Evolutionary conservation across 768 basidiomycete genomes (phyloP).

Genomic region (Botryobasidium botryosum): DNA sequence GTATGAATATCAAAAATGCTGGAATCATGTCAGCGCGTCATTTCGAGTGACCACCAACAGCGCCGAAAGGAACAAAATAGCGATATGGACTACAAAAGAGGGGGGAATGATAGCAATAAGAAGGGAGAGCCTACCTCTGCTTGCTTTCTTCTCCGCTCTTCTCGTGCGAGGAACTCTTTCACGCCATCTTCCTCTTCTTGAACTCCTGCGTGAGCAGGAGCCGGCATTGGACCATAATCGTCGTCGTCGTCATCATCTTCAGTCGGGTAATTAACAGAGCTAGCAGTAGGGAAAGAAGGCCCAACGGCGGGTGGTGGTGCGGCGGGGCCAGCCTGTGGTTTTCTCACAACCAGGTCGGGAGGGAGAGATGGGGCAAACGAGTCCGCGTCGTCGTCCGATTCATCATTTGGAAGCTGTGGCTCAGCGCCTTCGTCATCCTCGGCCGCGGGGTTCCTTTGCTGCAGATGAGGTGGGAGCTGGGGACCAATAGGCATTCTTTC

Average conservation of each 20-base stretch:
- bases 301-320: constrained; percentile 8
- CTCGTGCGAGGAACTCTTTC: constrained; percentile 66
- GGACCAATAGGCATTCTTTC: too few species aligned
- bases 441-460: too few species aligned
- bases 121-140: constrained; percentile 39
- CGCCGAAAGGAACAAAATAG: too few species aligned
- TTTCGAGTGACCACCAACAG: too few species aligned
- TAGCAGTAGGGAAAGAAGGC: neutral
- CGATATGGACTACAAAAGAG: too few species aligned
- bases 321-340: constrained; percentile 21
- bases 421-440: too few species aligned
- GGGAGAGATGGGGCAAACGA: constrained; percentile 60
- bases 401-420: too few species aligned
- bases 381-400: constrained; percentile 49
- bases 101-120: too few species aligned
- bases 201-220: constrained; percentile 29
- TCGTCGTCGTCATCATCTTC: constrained; percentile 9
- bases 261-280: neutral
- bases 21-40: too few species aligned
- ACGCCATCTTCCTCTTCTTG: constrained; percentile 43
- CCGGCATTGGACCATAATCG: constrained; percentile 39
- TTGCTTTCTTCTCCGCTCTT: constrained; percentile 56
- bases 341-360: constrained; percentile 39
- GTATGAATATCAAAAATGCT: neutral
- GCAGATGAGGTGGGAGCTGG: too few species aligned